Evolutionary conservation across 164 flowering plant genomes (phyloP), one percentile per base, ranked within the genome.

Genomic region (Annona cherimola): DNA sequence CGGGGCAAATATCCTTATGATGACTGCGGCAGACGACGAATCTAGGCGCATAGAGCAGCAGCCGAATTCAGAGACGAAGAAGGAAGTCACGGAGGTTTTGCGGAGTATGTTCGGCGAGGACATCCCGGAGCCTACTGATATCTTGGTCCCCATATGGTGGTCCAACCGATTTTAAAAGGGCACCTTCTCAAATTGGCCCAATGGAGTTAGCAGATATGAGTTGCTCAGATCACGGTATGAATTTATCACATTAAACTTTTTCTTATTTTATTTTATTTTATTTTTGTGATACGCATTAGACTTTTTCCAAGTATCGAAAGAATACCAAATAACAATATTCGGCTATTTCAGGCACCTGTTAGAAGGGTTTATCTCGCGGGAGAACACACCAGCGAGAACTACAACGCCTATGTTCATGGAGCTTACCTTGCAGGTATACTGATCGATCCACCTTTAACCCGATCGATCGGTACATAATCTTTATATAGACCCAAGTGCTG

Each of bases 321-420:
- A 26, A 26, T 26, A 26, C 35, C 35, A 26, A 26, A 26, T 26
- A 26, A 26, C 35, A 26, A 26, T 1, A 26, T 26, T 50, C 57
- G 1, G 55, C 73, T 14, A 18, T 41, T n/a, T 12, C 59, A 83
- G 88, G 84, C 82, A 46, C 88, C 86, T 0, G 84, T 86, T 26
- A 86, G 86, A 18, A 77, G 79, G 54, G 67, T 85, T 26, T 82
- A 82, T 50, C 83, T 85, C 71, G 80, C 85, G 0, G 88, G 88
- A 0, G 88, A 84, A 73, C 86, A 82, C 66, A 82, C 85, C 4
- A 79, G 81, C n/a, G 75, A 76, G 73, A 60, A 60, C 26, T 78
- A 76, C 57, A 76, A 63, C 26, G 83, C 81, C 55, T 81, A 73
- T 45, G 79, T 76, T 42, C 81, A 81, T 69, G 83, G 83, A 2